Evolutionary conservation across 2,329 filamentous ascomycete genomes (phyloP), one percentile per base, ranked within the genome.

Genomic region (Ceratocystiopsis minuta): DNA sequence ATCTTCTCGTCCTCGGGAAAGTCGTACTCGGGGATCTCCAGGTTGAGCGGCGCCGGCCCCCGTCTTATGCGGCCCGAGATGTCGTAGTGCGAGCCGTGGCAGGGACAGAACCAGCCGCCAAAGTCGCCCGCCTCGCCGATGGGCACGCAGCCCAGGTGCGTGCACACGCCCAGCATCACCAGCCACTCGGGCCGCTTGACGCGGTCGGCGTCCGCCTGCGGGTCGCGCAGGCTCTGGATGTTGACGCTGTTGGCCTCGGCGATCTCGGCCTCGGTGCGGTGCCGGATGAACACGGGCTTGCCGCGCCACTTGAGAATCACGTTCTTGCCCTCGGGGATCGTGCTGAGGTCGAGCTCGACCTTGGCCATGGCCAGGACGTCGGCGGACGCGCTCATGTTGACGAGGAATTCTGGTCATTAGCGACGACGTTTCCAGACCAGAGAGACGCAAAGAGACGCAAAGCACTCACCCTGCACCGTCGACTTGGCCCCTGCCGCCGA

Each of bases 261-360:
- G 68, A 98, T 96, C 70, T 98, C 90, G 57, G 73, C 70, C 56
- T 76, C 66, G 55, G 90, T 98, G 60, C 90, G 85, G 80, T 98
- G 90, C 64, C 90, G 87, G 76, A 98, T 86, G 73, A 98, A 98
- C 63, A 98, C 86, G 63, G 90, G 90, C 82, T 98, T 98, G 63
- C 90, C 90, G 72, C 90, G 83, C 90, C 90, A 98, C 72, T 98
- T 98, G 74, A 98, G 93, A 64, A 98, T 92, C 62, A 98, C 90
- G 70, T 98, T 98, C 82, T 96, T 98, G 75, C 90, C 90, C 72
- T 96, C 88, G 49, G 90, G 90, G 56, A 98, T 96, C 50, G 84
- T 64, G 56, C 70, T 71, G 52, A 98, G 80, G 64, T 94, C 85
- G 54, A 98, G 81, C 71, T 98, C 90, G 54, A 98, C 90, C 80